Evolutionary conservation across 768 basidiomycete species (phyloP).

Genomic region (Stropharia rugosoannulata): DNA sequence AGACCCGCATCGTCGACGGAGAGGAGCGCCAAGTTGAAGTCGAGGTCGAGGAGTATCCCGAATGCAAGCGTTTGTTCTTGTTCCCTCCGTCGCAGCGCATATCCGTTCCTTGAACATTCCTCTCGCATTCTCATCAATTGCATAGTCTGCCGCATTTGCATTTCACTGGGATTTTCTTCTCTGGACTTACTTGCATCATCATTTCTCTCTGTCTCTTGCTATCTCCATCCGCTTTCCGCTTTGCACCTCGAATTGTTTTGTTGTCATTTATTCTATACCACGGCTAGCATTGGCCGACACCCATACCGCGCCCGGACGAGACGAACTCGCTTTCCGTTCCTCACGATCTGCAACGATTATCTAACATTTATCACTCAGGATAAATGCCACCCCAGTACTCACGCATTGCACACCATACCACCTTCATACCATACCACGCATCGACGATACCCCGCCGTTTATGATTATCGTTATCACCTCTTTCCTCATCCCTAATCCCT

Average conservation of each 20-base stretch:
- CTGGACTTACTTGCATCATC: neutral
- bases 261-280: neutral
- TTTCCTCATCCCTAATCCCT: neutral
- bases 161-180: neutral
- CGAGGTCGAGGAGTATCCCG: slow-evolving; percentile 42
- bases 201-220: neutral
- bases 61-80: slow-evolving; percentile 66
- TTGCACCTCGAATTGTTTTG: neutral
- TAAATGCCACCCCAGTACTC: neutral
- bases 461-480: neutral
- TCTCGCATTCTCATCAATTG: neutral
- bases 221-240: neutral
- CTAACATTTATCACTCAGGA: neutral
- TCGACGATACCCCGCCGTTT: slow-evolving; percentile 3
- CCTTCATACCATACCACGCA: neutral
- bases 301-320: neutral
- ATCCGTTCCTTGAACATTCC: neutral
- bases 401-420: neutral
- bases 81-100: slow-evolving; percentile 43
- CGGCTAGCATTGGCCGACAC: slow-evolving; percentile 1
- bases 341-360: neutral
- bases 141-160: neutral
- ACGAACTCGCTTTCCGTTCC: neutral
- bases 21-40: slow-evolving; percentile 54
- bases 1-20: slow-evolving; percentile 50